Conservation (phyloP, 1,284 basidiomycete genomes). For the Malassezia pachydermatis region DNA sequence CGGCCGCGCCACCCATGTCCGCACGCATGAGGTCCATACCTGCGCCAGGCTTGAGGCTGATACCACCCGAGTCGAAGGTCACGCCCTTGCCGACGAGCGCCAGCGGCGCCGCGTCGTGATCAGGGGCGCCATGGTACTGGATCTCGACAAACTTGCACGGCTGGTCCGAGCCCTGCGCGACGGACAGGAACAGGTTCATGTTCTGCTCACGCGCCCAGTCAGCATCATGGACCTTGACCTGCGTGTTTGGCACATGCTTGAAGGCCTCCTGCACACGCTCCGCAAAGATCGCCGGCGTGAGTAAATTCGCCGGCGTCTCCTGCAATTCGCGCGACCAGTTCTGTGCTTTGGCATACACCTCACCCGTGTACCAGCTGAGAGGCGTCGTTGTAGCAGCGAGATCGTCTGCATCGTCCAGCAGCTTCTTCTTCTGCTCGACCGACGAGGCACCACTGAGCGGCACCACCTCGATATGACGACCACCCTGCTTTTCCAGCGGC, state of each 20-base stretch:
- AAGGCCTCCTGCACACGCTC: constrained; percentile 64
- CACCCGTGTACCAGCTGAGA: constrained; percentile 43
- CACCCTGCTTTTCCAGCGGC: constrained; percentile 31
- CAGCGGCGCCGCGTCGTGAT: constrained; percentile 56
- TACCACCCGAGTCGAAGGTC: constrained; percentile 66
- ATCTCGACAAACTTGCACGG: constrained; percentile 80
- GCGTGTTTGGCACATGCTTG: constrained; percentile 59
- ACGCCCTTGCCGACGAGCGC: constrained; percentile 70
- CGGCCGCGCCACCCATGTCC: constrained; percentile 56
- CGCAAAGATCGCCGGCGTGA: constrained; percentile 56
- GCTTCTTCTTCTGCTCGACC: constrained; percentile 31
- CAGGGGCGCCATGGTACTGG: constrained; percentile 66
- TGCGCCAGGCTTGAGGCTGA: constrained; percentile 66
- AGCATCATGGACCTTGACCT: constrained; percentile 65
- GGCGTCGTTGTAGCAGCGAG: constrained; percentile 27
- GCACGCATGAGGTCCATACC: constrained; percentile 54
- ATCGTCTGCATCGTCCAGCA: constrained; percentile 35
- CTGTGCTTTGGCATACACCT: constrained; percentile 64
- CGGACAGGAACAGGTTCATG: constrained; percentile 81
- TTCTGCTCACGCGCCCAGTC: constrained; percentile 74
- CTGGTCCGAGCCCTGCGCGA: constrained; percentile 69
- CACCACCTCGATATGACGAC: constrained; percentile 32
- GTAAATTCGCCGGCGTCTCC: constrained; percentile 68
- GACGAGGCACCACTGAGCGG: constrained; percentile 27
- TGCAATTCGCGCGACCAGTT: constrained; percentile 75